These are phyloP conservation scores for Neofusicoccum ribis DNA, from an alignment of 2,329 filamentous ascomycete species.

Conservation along the genomic window DNA sequence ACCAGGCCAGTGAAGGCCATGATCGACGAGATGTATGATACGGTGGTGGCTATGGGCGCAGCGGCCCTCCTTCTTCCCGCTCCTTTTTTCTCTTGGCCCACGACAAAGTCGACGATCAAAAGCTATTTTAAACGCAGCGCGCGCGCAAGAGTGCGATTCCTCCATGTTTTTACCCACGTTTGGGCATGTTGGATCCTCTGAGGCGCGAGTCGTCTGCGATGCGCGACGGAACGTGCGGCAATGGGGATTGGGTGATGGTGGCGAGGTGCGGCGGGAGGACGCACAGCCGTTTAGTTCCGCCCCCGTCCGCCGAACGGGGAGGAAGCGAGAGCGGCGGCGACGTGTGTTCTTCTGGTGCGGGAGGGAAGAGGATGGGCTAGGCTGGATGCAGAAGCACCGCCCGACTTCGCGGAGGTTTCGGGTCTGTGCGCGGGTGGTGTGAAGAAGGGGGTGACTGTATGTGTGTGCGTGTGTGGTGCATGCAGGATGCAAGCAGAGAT, in stretches of 20 bases:
- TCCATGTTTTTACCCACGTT: neutral
- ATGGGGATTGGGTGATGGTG: constrained; percentile 21
- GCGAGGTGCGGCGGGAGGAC: constrained; percentile 15
- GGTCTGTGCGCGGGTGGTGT: neutral
- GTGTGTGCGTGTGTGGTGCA: neutral
- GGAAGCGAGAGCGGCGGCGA: no score
- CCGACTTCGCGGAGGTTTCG: neutral
- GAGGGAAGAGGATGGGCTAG: no score
- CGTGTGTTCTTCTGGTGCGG: no score
- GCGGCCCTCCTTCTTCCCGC: no score
- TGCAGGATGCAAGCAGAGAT: constrained; percentile 3
- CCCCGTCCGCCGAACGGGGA: no score
- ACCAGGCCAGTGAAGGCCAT: neutral
- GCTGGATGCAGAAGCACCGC: no score
- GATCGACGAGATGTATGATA: neutral
- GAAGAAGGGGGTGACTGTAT: neutral
- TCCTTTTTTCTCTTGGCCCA: no score
- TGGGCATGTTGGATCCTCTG: neutral
- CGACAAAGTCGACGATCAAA: neutral
- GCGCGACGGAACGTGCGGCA: constrained; percentile 18
- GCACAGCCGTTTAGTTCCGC: neutral
- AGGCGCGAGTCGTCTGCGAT: neutral
- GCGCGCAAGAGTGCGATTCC: no score
- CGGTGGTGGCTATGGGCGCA: no score
- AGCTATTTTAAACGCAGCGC: neutral